Evolutionary conservation across 805 yeast genomes (phyloP).

Genomic region (Lachancea fermentati): DNA sequence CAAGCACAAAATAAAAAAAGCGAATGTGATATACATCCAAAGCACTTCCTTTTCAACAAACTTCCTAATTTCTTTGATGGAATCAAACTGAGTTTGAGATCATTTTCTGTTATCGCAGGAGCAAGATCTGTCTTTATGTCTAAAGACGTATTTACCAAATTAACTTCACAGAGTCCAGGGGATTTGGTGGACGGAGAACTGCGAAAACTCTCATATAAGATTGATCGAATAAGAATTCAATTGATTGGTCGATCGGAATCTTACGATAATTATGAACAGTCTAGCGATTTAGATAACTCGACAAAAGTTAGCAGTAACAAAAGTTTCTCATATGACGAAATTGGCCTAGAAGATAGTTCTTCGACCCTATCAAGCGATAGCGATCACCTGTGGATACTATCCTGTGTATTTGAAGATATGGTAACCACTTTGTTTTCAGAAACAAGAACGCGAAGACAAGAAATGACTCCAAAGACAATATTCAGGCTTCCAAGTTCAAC

Average conservation of each 20-base stretch:
- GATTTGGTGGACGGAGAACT: conserved; percentile 38
- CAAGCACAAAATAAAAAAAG: not conserved
- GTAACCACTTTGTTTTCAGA: conserved; percentile 32
- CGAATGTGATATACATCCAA: conserved; percentile 6
- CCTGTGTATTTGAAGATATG: conserved; percentile 18
- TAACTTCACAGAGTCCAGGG: conserved; percentile 33
- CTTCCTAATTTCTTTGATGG: conserved; percentile 34
- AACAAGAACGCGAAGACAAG: conserved; percentile 24
- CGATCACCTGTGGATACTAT: conserved; percentile 25
- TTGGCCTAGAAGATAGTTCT: conserved; percentile 19
- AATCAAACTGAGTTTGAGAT: conserved; percentile 20
- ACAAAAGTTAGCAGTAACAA: conserved; percentile 1
- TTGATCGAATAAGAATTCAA: conserved; percentile 18
- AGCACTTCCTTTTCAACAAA: conserved; percentile 19
- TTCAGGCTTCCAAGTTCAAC: conserved; percentile 28
- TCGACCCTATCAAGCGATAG: conserved; percentile 12
- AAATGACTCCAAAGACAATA: conserved; percentile 28
- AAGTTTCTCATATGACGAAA: conserved; percentile 20
- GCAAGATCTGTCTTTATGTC: conserved; percentile 42
- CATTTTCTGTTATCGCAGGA: conserved; percentile 31
- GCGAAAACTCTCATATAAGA: conserved; percentile 29
- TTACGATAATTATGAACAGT: conserved; percentile 21
- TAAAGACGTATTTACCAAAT: conserved; percentile 32
- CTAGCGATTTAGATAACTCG: conserved; percentile 9
- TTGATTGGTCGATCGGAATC: conserved; percentile 11